phyloP scores from a whole-genome alignment of 345 rosid species.

The Arabidopsis thaliana region DNA sequence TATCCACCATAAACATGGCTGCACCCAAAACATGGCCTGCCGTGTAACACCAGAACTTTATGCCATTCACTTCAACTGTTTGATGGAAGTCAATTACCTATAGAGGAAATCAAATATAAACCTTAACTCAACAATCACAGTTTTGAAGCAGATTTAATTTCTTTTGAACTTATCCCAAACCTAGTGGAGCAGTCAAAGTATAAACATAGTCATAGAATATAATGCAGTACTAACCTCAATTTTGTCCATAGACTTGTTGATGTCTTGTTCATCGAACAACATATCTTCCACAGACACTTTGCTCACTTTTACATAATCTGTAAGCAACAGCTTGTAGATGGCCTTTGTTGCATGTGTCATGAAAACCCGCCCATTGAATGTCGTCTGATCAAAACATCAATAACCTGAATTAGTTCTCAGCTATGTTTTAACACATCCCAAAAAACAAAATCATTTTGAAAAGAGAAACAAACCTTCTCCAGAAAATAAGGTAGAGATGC shows the following conservation, averaged over 20 bases:
- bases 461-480: slow-evolving; percentile 69
- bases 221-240: slow-evolving; percentile 67
- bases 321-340: slow-evolving; percentile 80
- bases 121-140: neutral
- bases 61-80: slow-evolving; percentile 87
- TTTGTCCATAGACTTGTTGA: slow-evolving; percentile 86
- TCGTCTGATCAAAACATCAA: slow-evolving; percentile 60
- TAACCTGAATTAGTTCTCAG: slow-evolving; percentile 14
- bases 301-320: slow-evolving; percentile 97
- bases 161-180: slow-evolving; percentile 4
- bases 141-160: neutral
- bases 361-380: slow-evolving; percentile 86
- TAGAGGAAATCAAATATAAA: slow-evolving; percentile 6
- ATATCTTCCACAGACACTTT: slow-evolving; percentile 97
- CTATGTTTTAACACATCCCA: neutral
- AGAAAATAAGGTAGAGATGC: slow-evolving; percentile 95
- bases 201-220: neutral
- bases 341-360: slow-evolving; percentile 99
- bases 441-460: neutral
- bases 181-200: neutral
- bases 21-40: slow-evolving; percentile 99
- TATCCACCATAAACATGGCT: slow-evolving; percentile 98
- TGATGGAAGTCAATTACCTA: slow-evolving; percentile 85
- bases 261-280: slow-evolving; percentile 92
- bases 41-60: slow-evolving; percentile 96